Percentiles rank a stretch among this genome's conserved stretches.
Evolutionary conservation across 2,329 filamentous ascomycete species (phyloP).

Genomic region (Aspergillus melleus): DNA sequence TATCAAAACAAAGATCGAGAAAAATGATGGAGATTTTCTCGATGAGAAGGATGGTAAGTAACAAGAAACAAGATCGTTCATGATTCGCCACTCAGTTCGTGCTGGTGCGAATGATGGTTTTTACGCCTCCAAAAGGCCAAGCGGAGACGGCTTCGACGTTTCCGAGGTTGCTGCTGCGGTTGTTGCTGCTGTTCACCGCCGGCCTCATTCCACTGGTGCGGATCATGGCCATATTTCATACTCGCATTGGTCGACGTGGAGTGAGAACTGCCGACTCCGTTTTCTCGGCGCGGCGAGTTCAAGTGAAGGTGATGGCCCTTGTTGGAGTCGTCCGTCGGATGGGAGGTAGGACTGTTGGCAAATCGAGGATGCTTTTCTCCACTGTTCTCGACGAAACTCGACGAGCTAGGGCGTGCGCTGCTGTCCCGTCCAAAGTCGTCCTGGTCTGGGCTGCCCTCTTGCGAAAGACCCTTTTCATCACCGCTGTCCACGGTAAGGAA

Average conservation of each 20-base stretch:
- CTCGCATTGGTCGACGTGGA: constrained; percentile 30
- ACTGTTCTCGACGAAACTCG: constrained; percentile 23
- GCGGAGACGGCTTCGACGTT: constrained; percentile 40
- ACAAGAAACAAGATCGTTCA: constrained; percentile 18
- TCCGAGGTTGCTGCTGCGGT: constrained; percentile 29
- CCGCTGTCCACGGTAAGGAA: constrained; percentile 43
- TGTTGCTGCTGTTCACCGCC: constrained; percentile 21
- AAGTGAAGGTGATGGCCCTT: constrained; percentile 24
- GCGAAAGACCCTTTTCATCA: constrained; percentile 36
- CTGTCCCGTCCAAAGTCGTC: constrained; percentile 31
- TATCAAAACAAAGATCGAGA: constrained; percentile 19
- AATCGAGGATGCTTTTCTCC: constrained; percentile 20
- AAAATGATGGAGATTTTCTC: background rate
- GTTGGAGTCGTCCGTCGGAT: constrained; percentile 25
- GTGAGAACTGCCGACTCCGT: constrained; percentile 27
- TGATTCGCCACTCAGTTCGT: constrained; percentile 35
- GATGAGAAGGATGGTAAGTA: constrained; percentile 9
- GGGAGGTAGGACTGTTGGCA: constrained; percentile 27
- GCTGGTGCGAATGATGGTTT: constrained; percentile 29
- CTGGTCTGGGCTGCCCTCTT: constrained; percentile 30
- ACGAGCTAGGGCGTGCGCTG: constrained; percentile 31
- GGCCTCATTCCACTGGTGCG: constrained; percentile 21
- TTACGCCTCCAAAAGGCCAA: constrained; percentile 45
- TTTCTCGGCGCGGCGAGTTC: constrained; percentile 16
- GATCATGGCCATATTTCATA: constrained; percentile 20